Base-by-base conservation (phyloP, 148 eudicot genomes). In the Rhododendron simsii region DNA sequence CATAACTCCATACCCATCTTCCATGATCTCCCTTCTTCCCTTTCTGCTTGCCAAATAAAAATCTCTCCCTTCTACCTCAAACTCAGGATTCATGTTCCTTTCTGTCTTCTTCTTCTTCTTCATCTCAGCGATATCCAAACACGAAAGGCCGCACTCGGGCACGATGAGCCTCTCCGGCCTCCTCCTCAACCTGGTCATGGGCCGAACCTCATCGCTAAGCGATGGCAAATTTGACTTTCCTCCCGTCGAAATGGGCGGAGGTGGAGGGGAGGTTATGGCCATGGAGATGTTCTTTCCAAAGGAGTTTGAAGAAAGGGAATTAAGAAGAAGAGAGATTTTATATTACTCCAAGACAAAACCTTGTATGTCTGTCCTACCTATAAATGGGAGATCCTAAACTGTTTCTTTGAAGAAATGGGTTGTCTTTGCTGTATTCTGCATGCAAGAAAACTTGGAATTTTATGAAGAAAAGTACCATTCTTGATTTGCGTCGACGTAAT, bases 1-100 rank as follows among this genome's bases (percentile, higher is more conserved):
- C 79, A 91, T 77, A 50, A 87, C 88, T 26, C 87, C 86, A 86
- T 87, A 90, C 18, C 91, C 83, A 88, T 92, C 94, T 88, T 92
- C 93, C 89, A 92, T 90, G 37, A 84, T 65, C 50, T 87, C 89
- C 41, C 92, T 87, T 39, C 84, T 90, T 78, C 94, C 93, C 88
- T 90, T 91, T 87, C 86, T 92, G 80, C 94, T 86, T 1, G 86
- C 89, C 89, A 91, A 55, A 53, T 85, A 83, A 85, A 83, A 88
- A 33, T 89, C 90, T 44, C 81, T 82, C 51, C 91, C 93, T 57
- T 90, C 82, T 69, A 86, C 82, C 33, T 84, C 87, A 39, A 87
- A 67, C 57, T 91, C 94, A 61, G 67, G n/a, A 59, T 59, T 59
- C 67, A 87, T 78, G n/a, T 71, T 81, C 76, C 76, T 85, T n/a